Evolutionary conservation across 345 rosid genomes (phyloP), one percentile per base, ranked within the genome.

Genomic region (Rhizophora mangle): DNA sequence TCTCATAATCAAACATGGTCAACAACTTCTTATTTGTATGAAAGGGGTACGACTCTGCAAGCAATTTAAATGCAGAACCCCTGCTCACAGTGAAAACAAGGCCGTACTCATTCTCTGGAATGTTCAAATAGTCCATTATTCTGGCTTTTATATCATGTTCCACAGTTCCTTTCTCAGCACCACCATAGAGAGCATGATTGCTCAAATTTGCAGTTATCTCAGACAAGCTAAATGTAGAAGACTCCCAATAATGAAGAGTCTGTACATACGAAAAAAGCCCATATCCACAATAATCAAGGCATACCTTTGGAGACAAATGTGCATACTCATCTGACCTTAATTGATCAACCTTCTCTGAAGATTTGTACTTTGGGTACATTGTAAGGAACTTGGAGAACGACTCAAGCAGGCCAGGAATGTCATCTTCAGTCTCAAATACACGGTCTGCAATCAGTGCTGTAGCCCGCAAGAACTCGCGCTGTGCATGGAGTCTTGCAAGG

Each of bases 21-120:
- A 92, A 69, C 75, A 96, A 78, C 80, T 88, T 90, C 89, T 88
- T 91, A 77, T 96, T 96, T 4, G 97, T 92, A 30, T 96, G 93
- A 68, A 96, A 96, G 8, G 99, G 99, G 73, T 96, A 96, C 0
- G 99, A 91, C 62, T 90, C 98, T 0, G 98, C 98, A 22, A 96
- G 86, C 79, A 96, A 83, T 74, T 88, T 92, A 63, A 92, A 96
- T 8, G 98, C 98, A 31, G 98, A 96, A n/a, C 99, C 98, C 82
- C 99, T 88, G 76, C 99, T 96, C n/a, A 90, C 98, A 8, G 98
- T 96, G 68, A 96, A 96, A 49, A 96, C 99, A 80, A 96, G 97
- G 63, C 99, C 98, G 73, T 96, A 92, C 62, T 96, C 99, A 71
- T 79, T 86, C 83, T 92, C 98, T 57, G 98, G 99, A 55, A 96